These are phyloP conservation scores for Fusarium sp. DNA, from an alignment of 2,329 filamentous ascomycete species.

Conservation along the genomic window DNA sequence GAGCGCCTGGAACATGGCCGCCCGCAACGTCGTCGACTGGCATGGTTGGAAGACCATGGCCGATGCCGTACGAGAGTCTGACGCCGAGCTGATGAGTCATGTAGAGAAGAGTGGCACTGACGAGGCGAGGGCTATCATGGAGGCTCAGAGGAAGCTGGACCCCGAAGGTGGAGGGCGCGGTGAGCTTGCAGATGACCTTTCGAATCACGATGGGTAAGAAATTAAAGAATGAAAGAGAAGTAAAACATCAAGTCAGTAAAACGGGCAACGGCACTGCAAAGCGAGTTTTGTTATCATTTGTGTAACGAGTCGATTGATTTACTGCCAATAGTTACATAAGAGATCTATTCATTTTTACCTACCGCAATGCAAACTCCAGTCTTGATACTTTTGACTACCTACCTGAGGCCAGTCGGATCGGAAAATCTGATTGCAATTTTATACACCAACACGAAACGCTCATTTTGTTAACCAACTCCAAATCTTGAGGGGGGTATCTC, in stretches of 20 bases:
- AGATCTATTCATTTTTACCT: slow-evolving; percentile 12
- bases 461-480: not conserved
- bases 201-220: not conserved
- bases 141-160: slow-evolving; percentile 24
- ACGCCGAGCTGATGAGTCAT: slow-evolving; percentile 41
- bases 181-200: not conserved
- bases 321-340: not conserved
- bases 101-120: slow-evolving; percentile 40
- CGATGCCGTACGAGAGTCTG: slow-evolving; percentile 43
- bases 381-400: slow-evolving; percentile 1
- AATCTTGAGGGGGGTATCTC: not conserved
- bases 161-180: slow-evolving; percentile 27
- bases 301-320: slow-evolving; percentile 3
- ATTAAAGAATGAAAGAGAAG: not conserved
- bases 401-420: slow-evolving; percentile 3
- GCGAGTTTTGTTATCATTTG: not conserved
- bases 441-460: not conserved
- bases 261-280: not conserved
- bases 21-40: slow-evolving; percentile 53
- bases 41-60: slow-evolving; percentile 46
- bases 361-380: not conserved
- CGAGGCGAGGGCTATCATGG: slow-evolving; percentile 30
- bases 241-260: not conserved
- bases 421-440: not conserved
- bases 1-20: slow-evolving; percentile 52